Base-by-base conservation (phyloP, 768 basidiomycete species). In the Paxillus ammoniavirescens region DNA sequence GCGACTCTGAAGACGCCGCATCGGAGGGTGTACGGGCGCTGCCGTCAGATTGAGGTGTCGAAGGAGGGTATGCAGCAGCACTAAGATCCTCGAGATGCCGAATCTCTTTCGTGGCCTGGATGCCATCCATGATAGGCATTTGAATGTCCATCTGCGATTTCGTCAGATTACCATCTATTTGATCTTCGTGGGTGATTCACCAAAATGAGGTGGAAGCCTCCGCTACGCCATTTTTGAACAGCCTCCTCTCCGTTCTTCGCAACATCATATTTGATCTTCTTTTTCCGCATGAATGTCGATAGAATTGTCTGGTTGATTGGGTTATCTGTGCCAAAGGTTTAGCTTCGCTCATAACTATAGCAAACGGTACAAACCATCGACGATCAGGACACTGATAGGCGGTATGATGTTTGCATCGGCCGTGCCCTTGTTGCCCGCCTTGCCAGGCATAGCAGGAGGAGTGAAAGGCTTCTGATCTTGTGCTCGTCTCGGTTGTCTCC, bases 71-170 rank as follows among this genome's bases (percentile, higher is more conserved):
- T 42, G 84, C 82, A 44, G 81, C 75, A 47, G 83, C 81, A 55
- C 80, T 83, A 36, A 71, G 56, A 61, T 84, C 87, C 67, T 98
- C 96, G 41, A 95, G 71, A 50, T 85, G 82, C 48, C 97, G 81
- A 54, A 99, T 99, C 69, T 95, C 91, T 63, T 93, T 94, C 4
- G 97, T 99, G 7, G 97, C 97, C 66, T 92, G 84, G 46, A 98
- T 97, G 33, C 97, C 97, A 71, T 96, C 93, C 91, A 97, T 98
- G 61, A 98, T 87, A 8, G 97, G 97, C 83, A 99, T 94, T 72
- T 98, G 96, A 50, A 99, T 98, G 75, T 99, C 97, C 97, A 99
- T 99, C 96, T 98, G 60, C 4, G 54, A 28, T 33, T 37, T 48
- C 44, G n/a, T 69, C 36, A 67, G 53, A 56, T 33, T 35, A 52